phyloP scores from a whole-genome alignment of 2,329 filamentous ascomycete genomes.

The Trichoderma sp. region DNA sequence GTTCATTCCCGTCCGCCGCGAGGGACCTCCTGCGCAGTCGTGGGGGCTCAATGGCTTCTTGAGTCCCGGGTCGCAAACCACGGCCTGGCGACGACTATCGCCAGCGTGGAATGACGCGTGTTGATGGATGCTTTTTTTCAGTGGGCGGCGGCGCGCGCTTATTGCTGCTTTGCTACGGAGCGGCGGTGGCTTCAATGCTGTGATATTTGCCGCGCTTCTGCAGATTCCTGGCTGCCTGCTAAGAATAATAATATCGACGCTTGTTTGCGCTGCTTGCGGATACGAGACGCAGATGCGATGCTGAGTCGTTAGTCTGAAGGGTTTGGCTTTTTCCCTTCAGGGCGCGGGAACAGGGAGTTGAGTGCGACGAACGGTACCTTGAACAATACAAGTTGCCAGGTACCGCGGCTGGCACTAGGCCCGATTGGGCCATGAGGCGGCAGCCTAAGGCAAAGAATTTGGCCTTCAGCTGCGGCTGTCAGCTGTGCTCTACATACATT shows the following conservation, averaged over 20 bases:
- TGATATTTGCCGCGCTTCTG: not conserved
- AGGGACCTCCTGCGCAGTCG: slow-evolving; percentile 16
- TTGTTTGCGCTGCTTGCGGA: not conserved
- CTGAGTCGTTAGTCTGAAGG: not conserved
- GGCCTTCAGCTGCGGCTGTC: not conserved
- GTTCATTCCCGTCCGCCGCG: slow-evolving; percentile 29
- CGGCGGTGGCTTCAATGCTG: not conserved
- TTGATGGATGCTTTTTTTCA: slow-evolving; percentile 3
- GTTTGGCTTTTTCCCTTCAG: slow-evolving; percentile 19
- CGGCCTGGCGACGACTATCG: not conserved
- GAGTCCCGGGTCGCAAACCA: slow-evolving; percentile 16
- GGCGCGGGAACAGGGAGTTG: slow-evolving; percentile 11
- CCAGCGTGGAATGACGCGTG: slow-evolving; percentile 25
- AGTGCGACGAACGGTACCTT: slow-evolving; percentile 13
- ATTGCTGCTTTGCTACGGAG: slow-evolving; percentile 6
- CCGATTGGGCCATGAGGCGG: slow-evolving; percentile 32
- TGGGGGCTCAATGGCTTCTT: slow-evolving; percentile 29
- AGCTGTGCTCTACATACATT: not conserved
- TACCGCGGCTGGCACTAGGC: slow-evolving; percentile 24
- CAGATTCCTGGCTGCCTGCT: not conserved
- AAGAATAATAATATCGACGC: not conserved
- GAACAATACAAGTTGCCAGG: slow-evolving; percentile 7
- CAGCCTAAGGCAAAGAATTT: slow-evolving; percentile 27
- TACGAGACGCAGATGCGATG: not conserved
- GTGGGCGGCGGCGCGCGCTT: slow-evolving; percentile 23